Base-by-base conservation (phyloP, 2,329 filamentous ascomycete genomes). In the Acrodontium crateriforme region DNA sequence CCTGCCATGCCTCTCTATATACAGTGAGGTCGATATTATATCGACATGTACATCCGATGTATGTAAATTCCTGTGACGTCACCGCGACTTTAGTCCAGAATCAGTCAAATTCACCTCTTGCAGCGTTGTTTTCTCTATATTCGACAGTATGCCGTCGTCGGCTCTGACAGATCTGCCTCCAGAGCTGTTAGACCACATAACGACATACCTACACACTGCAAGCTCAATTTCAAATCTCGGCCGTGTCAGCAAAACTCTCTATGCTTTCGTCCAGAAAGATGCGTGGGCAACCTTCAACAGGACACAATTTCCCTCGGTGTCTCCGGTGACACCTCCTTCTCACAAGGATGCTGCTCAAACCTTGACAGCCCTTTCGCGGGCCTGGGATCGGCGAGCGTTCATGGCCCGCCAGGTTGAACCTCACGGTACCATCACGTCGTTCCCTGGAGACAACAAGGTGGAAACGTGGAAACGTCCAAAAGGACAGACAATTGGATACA, bases 401-500 rank as follows among this genome's bases (percentile, higher is more conserved):
- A 47, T 71, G 11, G 66, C 65, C 19, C 58, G 65, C 29, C 65
- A 66, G 38, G 49, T 72, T 11, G 54, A 62, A 21, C 66, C 61
- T 1, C 34, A 44, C 3, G 42, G 44, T 7, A 44, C 50, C 44
- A 42, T 58, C 44, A 52, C 34, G 37, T 35, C 41, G 5, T 57
- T 32, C 30, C 45, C 39, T 6, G 43, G 35, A 6, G 34, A 34
- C 15, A 43, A 32, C 24, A 40, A 36, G 26, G 27, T 49, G 5
- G 34, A 47, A 34, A 40, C 46, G 50, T 54, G 59, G 62, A 46
- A 53, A 41, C 51, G 44, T 37, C 55, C 49, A 29, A 58, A 43
- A 35, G 57, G 59, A 2, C 62, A 60, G 54, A 74, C 58, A 30
- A 67, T 74, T 43, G 71, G 71, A 3, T 76, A 71, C 38, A 63